Evolutionary conservation across 345 rosid species (phyloP), one percentile per base, ranked within the genome.

Genomic region (Citrus cavaleriei): DNA sequence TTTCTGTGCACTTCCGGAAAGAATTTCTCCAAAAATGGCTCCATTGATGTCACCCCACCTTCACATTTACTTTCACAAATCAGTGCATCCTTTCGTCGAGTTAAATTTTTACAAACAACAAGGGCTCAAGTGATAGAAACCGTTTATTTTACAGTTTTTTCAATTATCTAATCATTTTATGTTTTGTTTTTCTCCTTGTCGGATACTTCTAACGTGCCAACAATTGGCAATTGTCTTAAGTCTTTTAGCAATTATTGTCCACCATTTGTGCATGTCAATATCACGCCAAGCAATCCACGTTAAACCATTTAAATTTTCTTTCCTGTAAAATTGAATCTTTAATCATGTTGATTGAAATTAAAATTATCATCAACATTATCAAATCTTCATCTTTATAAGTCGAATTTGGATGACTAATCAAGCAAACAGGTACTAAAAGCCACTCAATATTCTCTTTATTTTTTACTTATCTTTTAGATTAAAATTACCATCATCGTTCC

Each of bases 41-140:
- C 92, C 98, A 92, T 92, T 4, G 97, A 89, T 27, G 96, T 92
- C 80, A 92, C 97, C 66, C 93, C 95, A 80, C 95, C 98, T 91
- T 79, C 68, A 27, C 25, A 5, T 10, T 65, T 49, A 62, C 8
- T n/a, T 46, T 12, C 34, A 19, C 28, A 42, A 42, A 19, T 69
- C n/a, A 42, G 7, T 14, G 16, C 7, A 42, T 25, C 19, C 14
- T 10, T 28, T 63, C 30, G 27, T n/a, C 27, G 22, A 1, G 58
- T 54, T 18, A 54, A 13, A 54, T 54, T 54, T 54, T 54, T 18
- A 6, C 7, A 5, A 54, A 54, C 6, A 5, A 18, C 51, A 13
- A 3, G 51, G 18, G 51, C 18, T 46, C 51, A 12, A 46, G 51
- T 46, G 51, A 46, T 46, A 12, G 4, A 46, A 13, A 12, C 16